Percentiles rank a stretch among this genome's conserved stretches.
Conservation (phyloP, 202 grass and related monocot species). For the Miscanthus sacchariflorus region DNA sequence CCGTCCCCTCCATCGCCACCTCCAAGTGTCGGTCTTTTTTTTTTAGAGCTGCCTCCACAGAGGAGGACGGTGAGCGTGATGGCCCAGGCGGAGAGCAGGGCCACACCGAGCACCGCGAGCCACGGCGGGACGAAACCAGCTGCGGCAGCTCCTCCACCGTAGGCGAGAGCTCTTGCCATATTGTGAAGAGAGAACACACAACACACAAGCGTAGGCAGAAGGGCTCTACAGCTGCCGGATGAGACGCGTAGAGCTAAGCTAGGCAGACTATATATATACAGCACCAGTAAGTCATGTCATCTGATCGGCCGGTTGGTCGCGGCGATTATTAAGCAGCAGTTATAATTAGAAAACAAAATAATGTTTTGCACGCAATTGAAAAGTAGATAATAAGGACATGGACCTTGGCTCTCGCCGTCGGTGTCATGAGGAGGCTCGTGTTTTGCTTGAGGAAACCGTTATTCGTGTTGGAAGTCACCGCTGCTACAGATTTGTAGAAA, state of each 20-base stretch:
- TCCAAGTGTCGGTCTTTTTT: background rate
- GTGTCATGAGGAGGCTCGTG: too few relatives aligned
- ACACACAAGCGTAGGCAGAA: background rate
- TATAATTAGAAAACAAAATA: too few relatives aligned
- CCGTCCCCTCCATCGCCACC: background rate
- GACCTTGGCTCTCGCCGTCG: too few relatives aligned
- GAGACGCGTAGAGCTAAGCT: background rate
- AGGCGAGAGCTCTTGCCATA: background rate
- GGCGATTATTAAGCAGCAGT: too few relatives aligned
- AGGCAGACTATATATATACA: background rate
- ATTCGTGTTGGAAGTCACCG: too few relatives aligned
- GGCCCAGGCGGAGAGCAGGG: background rate
- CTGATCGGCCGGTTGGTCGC: too few relatives aligned
- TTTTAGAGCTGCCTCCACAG: background rate
- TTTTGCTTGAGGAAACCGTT: too few relatives aligned
- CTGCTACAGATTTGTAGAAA: too few relatives aligned
- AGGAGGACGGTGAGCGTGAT: constrained; percentile 17
- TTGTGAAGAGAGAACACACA: background rate
- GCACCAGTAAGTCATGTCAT: too few relatives aligned
- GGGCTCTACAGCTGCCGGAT: background rate
- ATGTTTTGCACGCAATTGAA: too few relatives aligned
- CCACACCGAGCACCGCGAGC: background rate
- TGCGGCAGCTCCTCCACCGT: background rate
- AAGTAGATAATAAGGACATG: too few relatives aligned
- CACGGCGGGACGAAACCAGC: background rate